Evolutionary conservation across 257 asterid genomes (phyloP).

Genomic region (Oldenlandia corymbosa): DNA sequence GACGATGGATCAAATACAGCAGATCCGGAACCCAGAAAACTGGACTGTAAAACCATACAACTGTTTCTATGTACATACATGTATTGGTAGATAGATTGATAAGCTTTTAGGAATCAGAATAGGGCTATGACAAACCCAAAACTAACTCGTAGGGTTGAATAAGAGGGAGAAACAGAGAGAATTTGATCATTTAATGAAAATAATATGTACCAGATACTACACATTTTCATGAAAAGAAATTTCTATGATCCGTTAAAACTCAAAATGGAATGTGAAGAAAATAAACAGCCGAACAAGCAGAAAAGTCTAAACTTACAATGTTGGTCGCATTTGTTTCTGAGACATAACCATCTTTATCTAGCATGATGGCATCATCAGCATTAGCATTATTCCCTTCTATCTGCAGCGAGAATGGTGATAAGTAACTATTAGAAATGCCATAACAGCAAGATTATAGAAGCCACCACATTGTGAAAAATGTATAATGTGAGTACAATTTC

Average conservation of each 20-base stretch:
- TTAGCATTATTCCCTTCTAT: slow-evolving; percentile 82
- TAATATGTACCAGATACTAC: not conserved
- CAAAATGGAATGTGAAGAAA: not conserved
- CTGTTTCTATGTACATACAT: not conserved
- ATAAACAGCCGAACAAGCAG: not conserved
- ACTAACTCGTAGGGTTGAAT: not conserved
- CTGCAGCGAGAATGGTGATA: slow-evolving; percentile 33
- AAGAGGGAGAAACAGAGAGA: not conserved
- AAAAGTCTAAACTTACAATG: slow-evolving; percentile 46
- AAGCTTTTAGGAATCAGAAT: not conserved
- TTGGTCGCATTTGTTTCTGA: slow-evolving; percentile 94
- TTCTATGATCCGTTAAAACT: not conserved
- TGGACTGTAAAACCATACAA: not conserved
- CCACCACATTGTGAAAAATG: not conserved
- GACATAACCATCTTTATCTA: slow-evolving; percentile 87
- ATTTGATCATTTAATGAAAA: not conserved
- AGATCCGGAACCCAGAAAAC: not conserved
- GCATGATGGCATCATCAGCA: slow-evolving; percentile 96
- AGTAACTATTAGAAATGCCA: not conserved
- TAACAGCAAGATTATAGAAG: not conserved
- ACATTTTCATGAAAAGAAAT: not conserved
- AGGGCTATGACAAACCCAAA: not conserved
- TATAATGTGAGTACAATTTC: not conserved
- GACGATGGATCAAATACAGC: not conserved
- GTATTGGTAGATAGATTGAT: not conserved